Evolutionary conservation across 192 early-diverging fungal species (phyloP).

Genomic region (Coemansia sp.): DNA sequence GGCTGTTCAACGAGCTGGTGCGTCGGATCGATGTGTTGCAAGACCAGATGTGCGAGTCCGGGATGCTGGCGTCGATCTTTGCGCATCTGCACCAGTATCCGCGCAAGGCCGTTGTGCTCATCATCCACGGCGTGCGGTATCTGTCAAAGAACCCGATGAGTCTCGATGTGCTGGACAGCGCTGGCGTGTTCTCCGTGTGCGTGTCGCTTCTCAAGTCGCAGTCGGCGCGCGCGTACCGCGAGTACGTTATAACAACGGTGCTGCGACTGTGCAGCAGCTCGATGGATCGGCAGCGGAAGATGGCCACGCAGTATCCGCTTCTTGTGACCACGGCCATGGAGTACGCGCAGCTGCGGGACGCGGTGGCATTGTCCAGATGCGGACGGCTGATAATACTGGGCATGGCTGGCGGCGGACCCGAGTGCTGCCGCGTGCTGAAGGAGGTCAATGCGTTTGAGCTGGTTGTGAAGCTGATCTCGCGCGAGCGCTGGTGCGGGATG

Average conservation of each 20-base stretch:
- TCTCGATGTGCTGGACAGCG: constrained; percentile 48
- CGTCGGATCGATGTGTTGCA: constrained; percentile 40
- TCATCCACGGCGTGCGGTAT: constrained; percentile 47
- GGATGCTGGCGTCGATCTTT: constrained; percentile 38
- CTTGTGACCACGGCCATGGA: constrained; percentile 51
- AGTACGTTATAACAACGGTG: constrained; percentile 53
- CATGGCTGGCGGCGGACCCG: constrained; percentile 37
- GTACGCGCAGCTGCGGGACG: constrained; percentile 43
- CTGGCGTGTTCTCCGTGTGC: constrained; percentile 46
- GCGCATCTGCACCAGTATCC: constrained; percentile 36
- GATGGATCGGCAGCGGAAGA: constrained; percentile 37
- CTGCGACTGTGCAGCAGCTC: constrained; percentile 50
- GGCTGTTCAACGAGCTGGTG: constrained; percentile 49
- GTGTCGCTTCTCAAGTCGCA: constrained; percentile 33
- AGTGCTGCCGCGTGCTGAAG: constrained; percentile 54
- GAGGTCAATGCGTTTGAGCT: constrained; percentile 54
- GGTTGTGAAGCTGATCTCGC: constrained; percentile 54
- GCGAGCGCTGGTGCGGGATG: constrained; percentile 55
- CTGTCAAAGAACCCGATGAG: constrained; percentile 55
- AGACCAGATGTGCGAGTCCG: constrained; percentile 50
- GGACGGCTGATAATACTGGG: constrained; percentile 47
- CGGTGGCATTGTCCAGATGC: constrained; percentile 41
- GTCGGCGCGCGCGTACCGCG: constrained; percentile 42
- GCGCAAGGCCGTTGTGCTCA: constrained; percentile 45
- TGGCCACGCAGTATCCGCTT: constrained; percentile 39